These are phyloP conservation scores for Diaporthe humulicola DNA, from an alignment of 2,329 filamentous ascomycete species.

Conservation along the genomic window DNA sequence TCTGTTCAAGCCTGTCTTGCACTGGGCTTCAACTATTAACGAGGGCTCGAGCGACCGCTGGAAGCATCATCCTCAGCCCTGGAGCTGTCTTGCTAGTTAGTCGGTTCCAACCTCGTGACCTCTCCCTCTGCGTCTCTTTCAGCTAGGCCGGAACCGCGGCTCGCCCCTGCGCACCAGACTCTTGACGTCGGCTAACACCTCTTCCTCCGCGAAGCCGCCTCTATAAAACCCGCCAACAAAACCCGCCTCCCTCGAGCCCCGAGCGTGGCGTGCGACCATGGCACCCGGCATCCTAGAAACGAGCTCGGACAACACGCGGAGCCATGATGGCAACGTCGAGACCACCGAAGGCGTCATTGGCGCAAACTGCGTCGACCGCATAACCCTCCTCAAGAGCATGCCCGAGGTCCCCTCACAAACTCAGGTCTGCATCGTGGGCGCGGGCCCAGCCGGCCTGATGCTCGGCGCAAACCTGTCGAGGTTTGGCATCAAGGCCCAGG, in stretches of 20 bases:
- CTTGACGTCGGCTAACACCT: neutral
- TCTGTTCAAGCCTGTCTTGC: neutral
- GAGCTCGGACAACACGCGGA: constrained; percentile 37
- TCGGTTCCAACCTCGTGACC: neutral
- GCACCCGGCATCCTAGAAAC: constrained; percentile 38
- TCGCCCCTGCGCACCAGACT: neutral
- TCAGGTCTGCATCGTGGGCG: constrained; percentile 64
- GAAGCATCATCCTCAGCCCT: neutral
- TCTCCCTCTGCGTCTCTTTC: neutral
- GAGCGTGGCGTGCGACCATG: constrained; percentile 32
- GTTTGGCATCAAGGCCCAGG: constrained; percentile 68
- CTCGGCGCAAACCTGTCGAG: constrained; percentile 65
- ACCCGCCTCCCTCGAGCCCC: neutral
- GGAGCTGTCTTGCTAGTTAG: neutral
- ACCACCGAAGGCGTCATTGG: constrained; percentile 40
- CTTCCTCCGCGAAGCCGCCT: constrained; percentile 6
- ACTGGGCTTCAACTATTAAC: neutral
- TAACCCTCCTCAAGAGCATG: constrained; percentile 63
- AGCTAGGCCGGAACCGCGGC: neutral
- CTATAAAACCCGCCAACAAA: neutral
- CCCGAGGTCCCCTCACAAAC: constrained; percentile 60
- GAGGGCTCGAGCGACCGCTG: neutral
- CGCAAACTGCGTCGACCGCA: constrained; percentile 56
- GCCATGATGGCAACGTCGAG: constrained; percentile 39
- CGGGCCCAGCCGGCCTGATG: constrained; percentile 65